phyloP scores from a whole-genome alignment of 345 rosid species.

The Aethionema arabicum region DNA sequence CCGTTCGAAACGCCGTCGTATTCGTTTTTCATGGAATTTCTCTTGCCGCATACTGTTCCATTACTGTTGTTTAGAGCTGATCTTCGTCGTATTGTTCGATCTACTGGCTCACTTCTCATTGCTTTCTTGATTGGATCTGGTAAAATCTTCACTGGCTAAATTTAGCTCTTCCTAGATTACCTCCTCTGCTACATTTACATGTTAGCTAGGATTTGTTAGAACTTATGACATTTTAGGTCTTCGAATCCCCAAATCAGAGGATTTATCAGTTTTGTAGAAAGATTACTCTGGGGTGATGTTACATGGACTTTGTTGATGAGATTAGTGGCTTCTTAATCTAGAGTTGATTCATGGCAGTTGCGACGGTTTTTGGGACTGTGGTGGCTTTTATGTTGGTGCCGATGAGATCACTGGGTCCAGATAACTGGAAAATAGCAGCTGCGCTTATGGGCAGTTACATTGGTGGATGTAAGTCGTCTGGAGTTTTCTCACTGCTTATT shows the following conservation, averaged over 20 bases:
- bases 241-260: neutral
- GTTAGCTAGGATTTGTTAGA: slow-evolving; percentile 8
- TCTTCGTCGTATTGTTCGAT: slow-evolving; percentile 54
- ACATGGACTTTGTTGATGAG: slow-evolving; percentile 4
- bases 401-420: slow-evolving; percentile 85
- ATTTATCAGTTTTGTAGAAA: neutral
- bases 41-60: slow-evolving; percentile 71
- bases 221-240: neutral
- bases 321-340: neutral
- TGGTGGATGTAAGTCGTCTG: slow-evolving; percentile 63
- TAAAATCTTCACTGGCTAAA: slow-evolving; percentile 17
- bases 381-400: slow-evolving; percentile 74
- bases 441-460: slow-evolving; percentile 90
- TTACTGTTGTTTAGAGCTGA: slow-evolving; percentile 79
- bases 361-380: slow-evolving; percentile 64
- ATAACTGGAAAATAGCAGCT: slow-evolving; percentile 91
- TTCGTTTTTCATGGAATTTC: slow-evolving; percentile 57
- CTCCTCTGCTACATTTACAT: neutral
- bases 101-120: slow-evolving; percentile 65
- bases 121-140: slow-evolving; percentile 85
- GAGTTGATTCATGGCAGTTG: slow-evolving; percentile 49
- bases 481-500: slow-evolving; percentile 25
- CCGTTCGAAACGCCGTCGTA: slow-evolving; percentile 65
- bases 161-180: neutral
- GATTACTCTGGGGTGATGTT: slow-evolving; percentile 7